phyloP scores from a whole-genome alignment of 306 rosid species.

The Vicia villosa region DNA sequence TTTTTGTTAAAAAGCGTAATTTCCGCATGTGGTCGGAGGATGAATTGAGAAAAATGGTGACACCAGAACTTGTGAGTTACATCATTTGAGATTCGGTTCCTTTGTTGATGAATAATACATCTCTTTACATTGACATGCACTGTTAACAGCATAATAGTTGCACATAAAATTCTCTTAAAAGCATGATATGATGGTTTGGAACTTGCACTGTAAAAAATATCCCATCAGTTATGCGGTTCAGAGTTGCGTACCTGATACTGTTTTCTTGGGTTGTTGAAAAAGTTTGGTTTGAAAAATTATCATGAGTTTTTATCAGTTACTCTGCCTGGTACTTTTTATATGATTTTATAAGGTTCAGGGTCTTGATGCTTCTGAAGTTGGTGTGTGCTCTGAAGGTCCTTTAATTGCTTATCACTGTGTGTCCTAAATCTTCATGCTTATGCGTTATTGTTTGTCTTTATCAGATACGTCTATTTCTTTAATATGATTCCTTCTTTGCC shows the following conservation, averaged over 20 bases:
- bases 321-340: not conserved
- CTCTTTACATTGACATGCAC: conserved; percentile 21
- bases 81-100: conserved; percentile 24
- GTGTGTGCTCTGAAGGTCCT: conserved; percentile 1
- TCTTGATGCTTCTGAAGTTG: conserved; percentile 30
- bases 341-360: conserved; percentile 19
- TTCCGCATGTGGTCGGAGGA: conserved; percentile 82
- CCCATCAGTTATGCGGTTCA: conserved; percentile 4
- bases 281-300: not conserved
- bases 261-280: conserved; percentile 21
- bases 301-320: not conserved
- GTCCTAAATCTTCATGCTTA: conserved; percentile 8
- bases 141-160: conserved; percentile 16
- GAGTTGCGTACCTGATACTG: conserved; percentile 12
- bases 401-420: conserved; percentile 8
- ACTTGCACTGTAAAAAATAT: conserved; percentile 3
- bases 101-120: conserved; percentile 27
- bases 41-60: conserved; percentile 83
- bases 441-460: conserved; percentile 2
- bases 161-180: conserved; percentile 12
- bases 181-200: conserved; percentile 4
- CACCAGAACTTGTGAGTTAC: conserved; percentile 89
- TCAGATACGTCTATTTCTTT: conserved; percentile 7
- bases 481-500: conserved; percentile 15
- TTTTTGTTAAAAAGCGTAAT: conserved; percentile 83